phyloP scores from a whole-genome alignment of 177 flowering plant species.

The Vitis hybrid region DNA sequence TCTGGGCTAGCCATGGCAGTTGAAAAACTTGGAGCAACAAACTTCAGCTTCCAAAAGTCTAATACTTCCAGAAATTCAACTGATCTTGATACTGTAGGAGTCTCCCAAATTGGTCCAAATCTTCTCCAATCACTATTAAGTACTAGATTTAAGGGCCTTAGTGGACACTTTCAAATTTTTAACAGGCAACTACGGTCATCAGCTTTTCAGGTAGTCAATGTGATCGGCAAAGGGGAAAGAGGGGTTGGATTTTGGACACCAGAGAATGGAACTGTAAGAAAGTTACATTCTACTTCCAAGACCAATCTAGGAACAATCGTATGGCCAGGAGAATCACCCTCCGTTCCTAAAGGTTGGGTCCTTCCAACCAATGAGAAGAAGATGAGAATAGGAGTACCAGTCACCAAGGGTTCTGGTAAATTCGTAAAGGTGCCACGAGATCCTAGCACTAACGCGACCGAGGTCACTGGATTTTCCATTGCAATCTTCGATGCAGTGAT shows the following conservation, averaged over 20 bases:
- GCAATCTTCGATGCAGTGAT: constrained; percentile 25
- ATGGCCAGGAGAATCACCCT: constrained; percentile 27
- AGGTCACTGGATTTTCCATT: constrained; percentile 17
- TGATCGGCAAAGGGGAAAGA: constrained; percentile 15
- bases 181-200: constrained; percentile 31
- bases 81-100: constrained; percentile 27
- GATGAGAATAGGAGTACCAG: constrained; percentile 25
- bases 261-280: constrained; percentile 5
- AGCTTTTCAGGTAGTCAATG: constrained; percentile 29
- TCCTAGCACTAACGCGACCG: not conserved
- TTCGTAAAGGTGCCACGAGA: constrained; percentile 18
- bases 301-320: constrained; percentile 9
- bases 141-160: constrained; percentile 29
- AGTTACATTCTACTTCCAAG: not conserved
- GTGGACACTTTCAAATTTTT: constrained; percentile 23
- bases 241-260: constrained; percentile 20
- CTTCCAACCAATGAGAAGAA: constrained; percentile 16
- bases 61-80: not conserved
- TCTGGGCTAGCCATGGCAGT: too few relatives aligned
- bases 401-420: constrained; percentile 6
- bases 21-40: not conserved
- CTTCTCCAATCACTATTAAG: constrained; percentile 14
- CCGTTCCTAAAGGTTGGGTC: constrained; percentile 24
- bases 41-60: constrained; percentile 2
- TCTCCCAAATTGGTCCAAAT: constrained; percentile 25